Evolutionary conservation across 192 early-diverging fungal species (phyloP), one percentile per base, ranked within the genome.

Genomic region (Allomyces macrogynus): DNA sequence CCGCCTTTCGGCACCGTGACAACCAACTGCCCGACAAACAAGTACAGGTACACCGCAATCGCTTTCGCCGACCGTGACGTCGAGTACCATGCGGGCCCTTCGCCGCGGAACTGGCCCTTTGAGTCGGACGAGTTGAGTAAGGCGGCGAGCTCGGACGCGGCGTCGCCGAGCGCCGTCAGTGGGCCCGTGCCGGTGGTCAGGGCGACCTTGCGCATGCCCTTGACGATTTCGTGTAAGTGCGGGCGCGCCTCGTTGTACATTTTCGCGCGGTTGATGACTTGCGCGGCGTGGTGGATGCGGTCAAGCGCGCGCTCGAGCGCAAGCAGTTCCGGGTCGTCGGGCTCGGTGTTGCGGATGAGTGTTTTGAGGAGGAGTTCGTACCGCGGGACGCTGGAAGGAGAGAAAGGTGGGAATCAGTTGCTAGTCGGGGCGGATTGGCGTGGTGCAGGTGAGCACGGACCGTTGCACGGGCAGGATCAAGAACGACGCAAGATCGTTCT

Each of bases 291-390:
- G 12, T 26, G 64, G 22, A 64, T 43, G 23, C 26, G 25, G 22
- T 42, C 25, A 22, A 43, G 43, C 18, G 64, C 64, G 64, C 26
- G 64, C 12, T 43, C 27, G 16, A 64, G 27, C 16, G 32, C 20
- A 32, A 1, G 23, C 12, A 43, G 43, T 14, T 64, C 64, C 11
- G 64, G 64, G 43, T 64, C 23, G 40, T 64, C 22, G 23, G 40
- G 43, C 5, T 43, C 26, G 18, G 64, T 64, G 43, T 64, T 22
- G 7, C 43, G 26, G 20, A 64, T 44, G 14, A 64, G 25, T 3
- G 26, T 43, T 12, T 64, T 64, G 23, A 64, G 23, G 10, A 64
- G 64, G 20, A 64, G 64, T 42, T 64, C 64, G 40, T 64, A 64
- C 16, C 64, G 64, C 5, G 64, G 64, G 22, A 64, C 27, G 7